A percentile compares a stretch with the other conserved stretches of the same genome.
These are phyloP conservation scores for Mimosa pudica DNA, from an alignment of 306 rosid species.

Conservation along the genomic window DNA sequence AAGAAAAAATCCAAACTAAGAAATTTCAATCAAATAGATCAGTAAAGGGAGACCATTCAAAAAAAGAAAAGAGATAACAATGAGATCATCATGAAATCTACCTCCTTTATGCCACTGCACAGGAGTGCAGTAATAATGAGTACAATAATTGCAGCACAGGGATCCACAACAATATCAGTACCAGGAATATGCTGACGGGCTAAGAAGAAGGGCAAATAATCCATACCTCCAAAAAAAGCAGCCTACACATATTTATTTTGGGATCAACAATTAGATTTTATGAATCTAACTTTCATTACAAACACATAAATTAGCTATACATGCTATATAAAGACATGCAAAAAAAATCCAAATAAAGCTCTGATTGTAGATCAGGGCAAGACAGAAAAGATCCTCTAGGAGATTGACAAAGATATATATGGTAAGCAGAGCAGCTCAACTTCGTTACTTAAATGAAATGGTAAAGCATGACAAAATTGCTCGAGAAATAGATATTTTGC, in stretches of 20 bases:
- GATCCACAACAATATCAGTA: conserved; percentile 70
- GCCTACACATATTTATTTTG: conserved; percentile 54
- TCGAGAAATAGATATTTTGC: conserved; percentile 12
- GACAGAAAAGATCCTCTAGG: neutral
- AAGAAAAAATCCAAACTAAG: neutral
- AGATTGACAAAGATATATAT: neutral
- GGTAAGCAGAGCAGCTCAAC: neutral
- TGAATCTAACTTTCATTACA: conserved; percentile 10
- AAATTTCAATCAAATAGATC: neutral
- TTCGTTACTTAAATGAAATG: neutral
- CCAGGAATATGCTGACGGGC: conserved; percentile 70
- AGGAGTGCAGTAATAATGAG: conserved; percentile 74
- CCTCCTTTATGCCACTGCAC: conserved; percentile 92
- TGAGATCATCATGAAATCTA: conserved; percentile 27
- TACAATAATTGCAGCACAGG: conserved; percentile 74
- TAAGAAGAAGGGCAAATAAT: conserved; percentile 66
- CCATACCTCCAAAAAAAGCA: conserved; percentile 74
- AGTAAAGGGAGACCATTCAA: neutral
- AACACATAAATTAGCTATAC: conserved; percentile 19
- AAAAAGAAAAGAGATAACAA: neutral
- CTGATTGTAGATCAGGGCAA: conserved; percentile 9
- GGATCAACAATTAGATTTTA: conserved; percentile 12
- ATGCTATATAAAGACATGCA: neutral
- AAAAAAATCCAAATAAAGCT: conserved; percentile 10
- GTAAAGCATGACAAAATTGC: neutral